Evolutionary conservation across 352 stramenopile genomes (phyloP), one percentile per base, ranked within the genome.

Genomic region (Phytopythium kandeliae): DNA sequence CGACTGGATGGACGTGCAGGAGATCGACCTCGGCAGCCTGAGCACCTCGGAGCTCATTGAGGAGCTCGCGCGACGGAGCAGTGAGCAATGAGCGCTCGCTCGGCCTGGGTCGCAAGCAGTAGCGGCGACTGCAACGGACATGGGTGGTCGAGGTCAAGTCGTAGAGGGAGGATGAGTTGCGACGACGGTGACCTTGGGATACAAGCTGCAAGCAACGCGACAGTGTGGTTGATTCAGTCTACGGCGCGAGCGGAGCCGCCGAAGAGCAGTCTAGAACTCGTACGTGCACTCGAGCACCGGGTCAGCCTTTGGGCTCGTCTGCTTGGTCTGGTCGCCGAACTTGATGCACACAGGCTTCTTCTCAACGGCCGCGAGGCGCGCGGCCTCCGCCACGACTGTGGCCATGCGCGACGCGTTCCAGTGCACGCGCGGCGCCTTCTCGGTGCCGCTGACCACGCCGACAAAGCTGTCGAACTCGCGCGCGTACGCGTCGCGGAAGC

Each of bases 1-100:
- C 34, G 91, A 98, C 58, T 98, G 96, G 96, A 71, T 98, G 28
- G 84, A 96, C 36, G 82, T 93, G 48, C 63, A 71, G 42, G 72
- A 68, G n/a, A 65, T 91, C 10, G 64, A 93, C 43, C 56, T 93
- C 19, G 74, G 88, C 45, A 65, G 61, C 38, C 63, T 93, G 28
- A 86, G 77, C 28, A 93, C 79, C 15, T 71, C 71, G 36, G 79
- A 91, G 50, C 52, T 93, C 54, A 54, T 93, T 11, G 63, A 85
- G 55, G 82, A 93, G 58, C 78, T 93, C 21, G 82, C 79, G 12
- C 78, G 78, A 59, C 76, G 82, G 48, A 89, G 78, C 59, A 73
- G 30, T n/a, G 30, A 51, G 17, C 30, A 51, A 30, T 41, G 37
- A 35, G 19, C 41, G 41, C 12, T 15, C 25, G n/a, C n/a, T n/a